Evolutionary conservation across 805 yeast species (phyloP), one percentile per base, ranked within the genome.

Genomic region (Cyberlindnera maritima): DNA sequence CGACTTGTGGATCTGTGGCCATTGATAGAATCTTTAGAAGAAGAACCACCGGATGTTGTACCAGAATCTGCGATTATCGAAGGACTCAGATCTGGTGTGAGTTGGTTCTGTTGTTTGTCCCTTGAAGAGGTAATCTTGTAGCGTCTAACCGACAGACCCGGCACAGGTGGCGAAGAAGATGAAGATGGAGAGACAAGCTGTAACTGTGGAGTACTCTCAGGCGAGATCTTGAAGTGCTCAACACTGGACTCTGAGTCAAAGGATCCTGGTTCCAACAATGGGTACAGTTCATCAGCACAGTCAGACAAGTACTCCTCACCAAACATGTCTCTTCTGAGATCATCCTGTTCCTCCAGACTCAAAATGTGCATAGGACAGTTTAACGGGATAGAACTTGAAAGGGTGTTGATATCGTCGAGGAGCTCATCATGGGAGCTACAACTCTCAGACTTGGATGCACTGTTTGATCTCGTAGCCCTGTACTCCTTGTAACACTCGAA

Each of bases 341-440:
- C 42, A 19, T 37, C 41, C 14, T 44, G 20, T 3, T 34, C 31
- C 13, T 48, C 46, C 25, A 38, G 39, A 28, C 44, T 41, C 26
- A 44, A 39, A 11, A 36, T 34, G 37, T 48, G 41, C 33, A 44
- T 13, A 7, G 48, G 48, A 2, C 48, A 41, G 25, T 28, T 38
- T 9, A 21, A 9, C 2, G 40, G 39, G 13, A 35, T 23, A 3
- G 29, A 20, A 7, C 12, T 3, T 3, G 32, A 33, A 3, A 20
- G 6, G 14, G n/a, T 25, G 13, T 21, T 21, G 14, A 31, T 18
- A 11, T 32, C 35, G 4, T 28, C 31, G 11, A 28, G 5, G 31
- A 28, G 13, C 13, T 28, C n/a, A 7, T 28, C n/a, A 11, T 7
- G 31, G 13, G 31, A 28, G 14, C 5, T 21, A 21, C 5, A 9